Percentiles rank a stretch among this genome's conserved stretches.
Conservation (phyloP, 345 rosid genomes). For the Citrus hindsii region DNA sequence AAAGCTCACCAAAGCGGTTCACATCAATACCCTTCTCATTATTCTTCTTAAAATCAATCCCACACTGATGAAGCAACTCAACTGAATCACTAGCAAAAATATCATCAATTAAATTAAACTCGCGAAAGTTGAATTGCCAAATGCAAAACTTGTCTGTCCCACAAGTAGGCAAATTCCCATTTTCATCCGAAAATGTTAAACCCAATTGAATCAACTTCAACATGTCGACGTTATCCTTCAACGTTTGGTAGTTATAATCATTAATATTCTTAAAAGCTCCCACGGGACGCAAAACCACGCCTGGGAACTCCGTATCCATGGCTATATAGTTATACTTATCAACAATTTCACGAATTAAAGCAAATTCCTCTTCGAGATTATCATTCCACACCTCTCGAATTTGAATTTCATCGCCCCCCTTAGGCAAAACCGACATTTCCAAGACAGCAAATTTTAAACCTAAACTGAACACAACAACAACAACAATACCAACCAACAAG, state of each 20-base stretch:
- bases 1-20: conserved; percentile 72
- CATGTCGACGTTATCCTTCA: conserved; percentile 85
- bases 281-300: conserved; percentile 76
- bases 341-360: conserved; percentile 73
- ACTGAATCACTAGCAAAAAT: conserved; percentile 79
- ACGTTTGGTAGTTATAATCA: conserved; percentile 69
- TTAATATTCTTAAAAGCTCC: conserved; percentile 75
- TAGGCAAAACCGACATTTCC: conserved; percentile 52
- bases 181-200: conserved; percentile 67
- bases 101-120: conserved; percentile 67
- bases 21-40: conserved; percentile 77
- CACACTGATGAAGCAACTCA: conserved; percentile 70
- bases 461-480: background rate
- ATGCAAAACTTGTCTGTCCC: conserved; percentile 67
- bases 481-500: background rate
- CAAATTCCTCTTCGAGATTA: conserved; percentile 71
- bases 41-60: conserved; percentile 81
- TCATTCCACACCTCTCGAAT: conserved; percentile 92
- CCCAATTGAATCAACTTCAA: conserved; percentile 82
- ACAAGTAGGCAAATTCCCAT: conserved; percentile 78
- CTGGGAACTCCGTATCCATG: conserved; percentile 96
- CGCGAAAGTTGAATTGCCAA: conserved; percentile 95
- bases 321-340: conserved; percentile 59
- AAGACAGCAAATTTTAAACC: conserved; percentile 3
- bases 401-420: conserved; percentile 57